Percentiles rank a stretch among this genome's conserved stretches.
Evolutionary conservation across 1,284 basidiomycete genomes (phyloP).

Genomic region (Phellinidium pouzarii): DNA sequence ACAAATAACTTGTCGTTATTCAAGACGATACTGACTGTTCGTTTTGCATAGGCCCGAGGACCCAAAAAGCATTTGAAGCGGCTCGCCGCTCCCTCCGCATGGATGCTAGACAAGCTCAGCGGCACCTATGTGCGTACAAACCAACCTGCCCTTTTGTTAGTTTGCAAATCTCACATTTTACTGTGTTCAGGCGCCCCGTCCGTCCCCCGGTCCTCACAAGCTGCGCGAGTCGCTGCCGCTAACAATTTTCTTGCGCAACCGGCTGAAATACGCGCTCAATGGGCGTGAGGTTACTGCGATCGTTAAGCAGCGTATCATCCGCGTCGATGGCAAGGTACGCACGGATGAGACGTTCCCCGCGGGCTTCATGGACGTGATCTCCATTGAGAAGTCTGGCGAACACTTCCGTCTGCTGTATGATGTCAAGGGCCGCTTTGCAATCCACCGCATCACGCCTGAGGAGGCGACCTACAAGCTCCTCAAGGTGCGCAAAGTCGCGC

Average conservation of each 20-base stretch:
- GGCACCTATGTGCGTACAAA: conserved; percentile 83
- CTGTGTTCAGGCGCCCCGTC: conserved; percentile 75
- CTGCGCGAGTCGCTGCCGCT: conserved; percentile 95
- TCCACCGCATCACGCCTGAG: conserved; percentile 98
- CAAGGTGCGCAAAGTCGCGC: conserved; percentile 90
- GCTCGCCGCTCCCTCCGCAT: conserved; percentile 93
- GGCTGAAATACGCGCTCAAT: conserved; percentile 98
- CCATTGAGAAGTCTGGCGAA: conserved; percentile 98
- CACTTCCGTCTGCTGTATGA: conserved; percentile 99
- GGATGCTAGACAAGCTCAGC: conserved; percentile 99
- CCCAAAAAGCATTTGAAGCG: conserved; percentile 99
- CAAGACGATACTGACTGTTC: conserved; percentile 9
- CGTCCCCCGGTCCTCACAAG: conserved; percentile 98
- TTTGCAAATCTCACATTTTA: conserved; percentile 6
- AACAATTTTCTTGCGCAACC: conserved; percentile 95
- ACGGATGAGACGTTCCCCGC: conserved; percentile 97
- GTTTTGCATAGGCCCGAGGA: conserved; percentile 74
- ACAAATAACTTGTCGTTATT: conserved; percentile 3
- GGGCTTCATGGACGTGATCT: conserved; percentile 97
- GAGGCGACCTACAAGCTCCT: conserved; percentile 98
- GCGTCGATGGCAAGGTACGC: conserved; percentile 98
- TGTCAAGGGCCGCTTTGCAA: conserved; percentile 98
- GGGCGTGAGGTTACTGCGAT: conserved; percentile 95
- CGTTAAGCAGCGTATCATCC: conserved; percentile 94
- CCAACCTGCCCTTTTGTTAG: conserved; percentile 6